phyloP scores from a whole-genome alignment of 768 basidiomycete genomes.

The Tricholomella constricta region DNA sequence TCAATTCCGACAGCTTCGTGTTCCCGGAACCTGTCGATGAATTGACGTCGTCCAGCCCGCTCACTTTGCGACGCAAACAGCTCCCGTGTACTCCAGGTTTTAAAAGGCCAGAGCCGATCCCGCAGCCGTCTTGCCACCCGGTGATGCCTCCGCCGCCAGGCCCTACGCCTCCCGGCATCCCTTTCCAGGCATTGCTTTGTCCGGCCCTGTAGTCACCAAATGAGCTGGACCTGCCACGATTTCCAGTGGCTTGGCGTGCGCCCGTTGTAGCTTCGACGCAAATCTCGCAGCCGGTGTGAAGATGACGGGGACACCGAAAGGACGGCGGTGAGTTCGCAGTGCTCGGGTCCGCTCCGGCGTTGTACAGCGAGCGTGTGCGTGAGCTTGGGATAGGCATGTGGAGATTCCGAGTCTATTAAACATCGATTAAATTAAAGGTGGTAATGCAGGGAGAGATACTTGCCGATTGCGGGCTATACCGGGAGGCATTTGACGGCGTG shows the following conservation, averaged over 20 bases:
- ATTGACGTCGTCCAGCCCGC: constrained; percentile 18
- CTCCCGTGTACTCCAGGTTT: constrained; percentile 58
- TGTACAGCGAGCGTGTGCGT: constrained; percentile 54
- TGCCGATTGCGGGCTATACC: constrained; percentile 15
- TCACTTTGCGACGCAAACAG: constrained; percentile 53
- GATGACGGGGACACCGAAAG: constrained; percentile 71
- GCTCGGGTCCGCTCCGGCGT: constrained; percentile 60
- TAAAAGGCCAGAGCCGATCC: constrained; percentile 70
- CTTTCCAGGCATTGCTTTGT: constrained; percentile 31
- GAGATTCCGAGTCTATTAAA: constrained; percentile 6
- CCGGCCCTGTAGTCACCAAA: constrained; percentile 17
- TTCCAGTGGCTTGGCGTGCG: constrained; percentile 27
- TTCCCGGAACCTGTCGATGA: constrained; percentile 51
- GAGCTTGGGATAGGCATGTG: constrained; percentile 31
- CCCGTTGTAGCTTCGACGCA: constrained; percentile 65
- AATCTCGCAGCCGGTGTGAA: constrained; percentile 73
- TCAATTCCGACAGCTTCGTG: constrained; percentile 64
- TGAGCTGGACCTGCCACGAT: constrained; percentile 24
- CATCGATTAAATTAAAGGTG: constrained; percentile 10
- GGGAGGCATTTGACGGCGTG: constrained; percentile 26
- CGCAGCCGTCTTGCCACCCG: constrained; percentile 76
- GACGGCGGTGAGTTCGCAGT: constrained; percentile 64
- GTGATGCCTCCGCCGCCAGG: constrained; percentile 55
- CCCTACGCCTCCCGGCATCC: constrained; percentile 34
- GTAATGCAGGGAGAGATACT: constrained; percentile 1